These are phyloP conservation scores for Penicillium paxilli DNA, from an alignment of 495 filamentous ascomycete genomes.

Conservation along the genomic window DNA sequence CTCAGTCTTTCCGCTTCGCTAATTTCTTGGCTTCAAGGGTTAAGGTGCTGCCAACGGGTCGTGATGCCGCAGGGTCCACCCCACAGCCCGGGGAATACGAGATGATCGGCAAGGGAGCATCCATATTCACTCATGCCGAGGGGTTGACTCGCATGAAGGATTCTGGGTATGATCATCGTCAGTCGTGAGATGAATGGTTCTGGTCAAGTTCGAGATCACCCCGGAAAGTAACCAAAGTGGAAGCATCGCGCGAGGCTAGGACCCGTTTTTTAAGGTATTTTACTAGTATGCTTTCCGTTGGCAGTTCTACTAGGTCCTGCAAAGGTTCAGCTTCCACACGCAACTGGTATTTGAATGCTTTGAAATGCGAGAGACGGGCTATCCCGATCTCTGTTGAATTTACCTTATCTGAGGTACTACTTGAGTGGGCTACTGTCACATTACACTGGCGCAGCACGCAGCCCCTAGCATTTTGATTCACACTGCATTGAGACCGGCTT, in stretches of 20 bases:
- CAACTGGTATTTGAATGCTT: too few relatives aligned
- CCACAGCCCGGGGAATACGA: conserved; percentile 5
- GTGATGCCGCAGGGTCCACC: neutral
- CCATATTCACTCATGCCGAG: neutral
- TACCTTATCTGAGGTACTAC: too few relatives aligned
- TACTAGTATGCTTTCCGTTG: neutral
- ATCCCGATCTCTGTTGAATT: too few relatives aligned
- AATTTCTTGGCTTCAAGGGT: neutral
- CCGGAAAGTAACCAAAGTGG: neutral
- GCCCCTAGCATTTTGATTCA: too few relatives aligned
- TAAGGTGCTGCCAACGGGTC: neutral
- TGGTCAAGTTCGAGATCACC: neutral
- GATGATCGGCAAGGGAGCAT: conserved; percentile 6
- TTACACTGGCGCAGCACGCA: too few relatives aligned
- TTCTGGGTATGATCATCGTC: neutral
- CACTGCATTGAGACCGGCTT: too few relatives aligned
- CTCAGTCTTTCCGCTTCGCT: neutral
- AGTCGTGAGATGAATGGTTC: neutral
- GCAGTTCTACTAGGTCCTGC: too few relatives aligned
- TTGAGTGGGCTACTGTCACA: too few relatives aligned
- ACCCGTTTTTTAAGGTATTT: neutral
- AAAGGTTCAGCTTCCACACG: too few relatives aligned
- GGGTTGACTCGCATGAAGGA: neutral
- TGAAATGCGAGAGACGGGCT: too few relatives aligned
- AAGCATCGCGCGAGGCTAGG: neutral